These are phyloP conservation scores for Trichophaea hybrida DNA, from an alignment of 2,329 filamentous ascomycete genomes.

Conservation along the genomic window DNA sequence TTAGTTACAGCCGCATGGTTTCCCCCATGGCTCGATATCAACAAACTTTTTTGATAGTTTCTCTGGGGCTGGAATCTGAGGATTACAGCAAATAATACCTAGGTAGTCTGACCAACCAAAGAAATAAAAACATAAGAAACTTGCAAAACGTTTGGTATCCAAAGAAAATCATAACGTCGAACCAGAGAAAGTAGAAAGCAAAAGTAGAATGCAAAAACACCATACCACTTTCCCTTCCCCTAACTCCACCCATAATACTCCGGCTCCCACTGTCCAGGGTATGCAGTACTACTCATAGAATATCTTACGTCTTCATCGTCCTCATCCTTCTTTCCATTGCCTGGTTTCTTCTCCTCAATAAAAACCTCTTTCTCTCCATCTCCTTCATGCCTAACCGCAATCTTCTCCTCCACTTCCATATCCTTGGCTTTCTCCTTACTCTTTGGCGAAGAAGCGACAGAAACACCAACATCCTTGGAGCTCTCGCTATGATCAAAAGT, in stretches of 20 bases:
- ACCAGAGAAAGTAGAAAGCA: no score
- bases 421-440: background rate
- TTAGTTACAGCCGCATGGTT: no score
- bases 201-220: no score
- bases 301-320: no score
- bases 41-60: no score
- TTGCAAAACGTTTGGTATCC: no score
- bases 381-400: slow-evolving; percentile 10
- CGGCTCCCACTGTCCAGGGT: slow-evolving; percentile 37
- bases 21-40: no score
- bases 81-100: no score
- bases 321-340: slow-evolving; percentile 15
- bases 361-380: slow-evolving; percentile 1
- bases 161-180: no score
- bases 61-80: no score
- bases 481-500: background rate
- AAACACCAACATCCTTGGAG: background rate
- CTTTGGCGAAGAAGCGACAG: background rate
- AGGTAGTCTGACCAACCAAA: no score
- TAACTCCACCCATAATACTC: slow-evolving; percentile 29
- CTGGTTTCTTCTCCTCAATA: background rate
- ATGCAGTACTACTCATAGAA: slow-evolving; percentile 35
- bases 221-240: background rate
- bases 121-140: no score
- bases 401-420: slow-evolving; percentile 11